Percentiles rank a stretch among this genome's conserved stretches.
These are phyloP conservation scores for Eurotiales sp. DNA, from an alignment of 2,329 filamentous ascomycete species.

Conservation along the genomic window DNA sequence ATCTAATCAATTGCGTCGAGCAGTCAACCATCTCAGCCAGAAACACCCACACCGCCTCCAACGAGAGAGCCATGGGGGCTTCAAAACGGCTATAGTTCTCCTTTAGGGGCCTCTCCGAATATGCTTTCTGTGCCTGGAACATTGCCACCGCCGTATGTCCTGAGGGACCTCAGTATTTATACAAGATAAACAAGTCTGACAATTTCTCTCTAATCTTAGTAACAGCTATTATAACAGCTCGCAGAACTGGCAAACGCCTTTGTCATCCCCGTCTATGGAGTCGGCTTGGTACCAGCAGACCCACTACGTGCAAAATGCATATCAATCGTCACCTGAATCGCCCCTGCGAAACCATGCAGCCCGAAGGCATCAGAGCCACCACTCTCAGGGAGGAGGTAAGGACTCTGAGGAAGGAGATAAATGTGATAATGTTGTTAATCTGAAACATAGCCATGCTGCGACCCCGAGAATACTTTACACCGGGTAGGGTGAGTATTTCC, in stretches of 20 bases:
- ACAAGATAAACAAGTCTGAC: neutral
- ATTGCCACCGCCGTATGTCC: neutral
- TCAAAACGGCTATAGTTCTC: neutral
- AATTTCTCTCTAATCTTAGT: neutral
- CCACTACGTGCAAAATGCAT: neutral
- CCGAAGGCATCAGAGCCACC: neutral
- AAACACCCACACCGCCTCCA: neutral
- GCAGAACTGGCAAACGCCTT: neutral
- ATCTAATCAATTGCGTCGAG: too few relatives aligned
- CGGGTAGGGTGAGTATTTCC: slow-evolving; percentile 5
- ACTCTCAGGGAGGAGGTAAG: neutral
- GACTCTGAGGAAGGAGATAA: too few relatives aligned
- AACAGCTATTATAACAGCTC: neutral
- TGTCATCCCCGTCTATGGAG: neutral
- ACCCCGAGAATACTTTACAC: neutral
- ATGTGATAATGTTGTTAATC: too few relatives aligned
- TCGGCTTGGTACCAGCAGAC: neutral
- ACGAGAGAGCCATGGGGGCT: neutral
- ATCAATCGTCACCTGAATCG: neutral
- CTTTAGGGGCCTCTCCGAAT: neutral
- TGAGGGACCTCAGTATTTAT: too few relatives aligned
- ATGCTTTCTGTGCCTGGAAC: neutral
- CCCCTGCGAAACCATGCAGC: neutral
- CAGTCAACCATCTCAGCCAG: neutral
- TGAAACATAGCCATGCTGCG: too few relatives aligned